A percentile compares a stretch with the other conserved stretches of the same genome.
Evolutionary conservation across 371 early-diverging fungal genomes (phyloP).

Genomic region (Circinella umbellata): DNA sequence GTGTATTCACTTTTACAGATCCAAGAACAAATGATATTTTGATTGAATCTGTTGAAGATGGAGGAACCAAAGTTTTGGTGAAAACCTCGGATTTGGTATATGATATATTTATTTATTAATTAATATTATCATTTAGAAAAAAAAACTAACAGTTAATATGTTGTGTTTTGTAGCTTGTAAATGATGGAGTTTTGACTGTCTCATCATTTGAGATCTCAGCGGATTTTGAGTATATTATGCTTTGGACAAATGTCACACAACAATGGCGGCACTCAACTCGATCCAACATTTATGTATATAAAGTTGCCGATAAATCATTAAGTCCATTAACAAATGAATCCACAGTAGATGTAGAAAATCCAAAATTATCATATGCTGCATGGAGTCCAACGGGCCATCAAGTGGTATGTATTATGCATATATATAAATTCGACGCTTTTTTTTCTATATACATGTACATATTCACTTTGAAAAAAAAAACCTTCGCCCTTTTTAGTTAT

Average conservation of each 20-base stretch:
- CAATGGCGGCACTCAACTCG: conserved; percentile 87
- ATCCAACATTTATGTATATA: conserved; percentile 81
- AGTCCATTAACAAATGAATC: conserved; percentile 61
- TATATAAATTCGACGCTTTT: too few relatives aligned
- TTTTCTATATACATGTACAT: too few relatives aligned
- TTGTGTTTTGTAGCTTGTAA: conserved; percentile 20
- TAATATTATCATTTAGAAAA: too few relatives aligned
- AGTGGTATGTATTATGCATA: conserved; percentile 40
- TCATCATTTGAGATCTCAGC: conserved; percentile 67
- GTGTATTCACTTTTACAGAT: conserved; percentile 53
- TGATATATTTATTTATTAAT: too few relatives aligned
- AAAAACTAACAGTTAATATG: too few relatives aligned
- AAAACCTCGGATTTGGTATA: conserved; percentile 34
- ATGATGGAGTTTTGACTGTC: conserved; percentile 31
- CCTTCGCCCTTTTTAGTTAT: conserved; percentile 52
- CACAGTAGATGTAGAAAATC: conserved; percentile 28
- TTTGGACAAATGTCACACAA: conserved; percentile 69
- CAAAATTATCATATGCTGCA: conserved; percentile 63
- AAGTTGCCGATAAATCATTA: conserved; percentile 56
- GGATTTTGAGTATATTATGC: conserved; percentile 78
- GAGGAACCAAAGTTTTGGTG: conserved; percentile 32
- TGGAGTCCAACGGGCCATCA: conserved; percentile 87
- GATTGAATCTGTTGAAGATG: conserved; percentile 40
- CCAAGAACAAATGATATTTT: conserved; percentile 49
- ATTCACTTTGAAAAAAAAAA: too few relatives aligned